Evolutionary conservation across 2,329 filamentous ascomycete species (phyloP).

Genomic region (Trichoderma gracile): DNA sequence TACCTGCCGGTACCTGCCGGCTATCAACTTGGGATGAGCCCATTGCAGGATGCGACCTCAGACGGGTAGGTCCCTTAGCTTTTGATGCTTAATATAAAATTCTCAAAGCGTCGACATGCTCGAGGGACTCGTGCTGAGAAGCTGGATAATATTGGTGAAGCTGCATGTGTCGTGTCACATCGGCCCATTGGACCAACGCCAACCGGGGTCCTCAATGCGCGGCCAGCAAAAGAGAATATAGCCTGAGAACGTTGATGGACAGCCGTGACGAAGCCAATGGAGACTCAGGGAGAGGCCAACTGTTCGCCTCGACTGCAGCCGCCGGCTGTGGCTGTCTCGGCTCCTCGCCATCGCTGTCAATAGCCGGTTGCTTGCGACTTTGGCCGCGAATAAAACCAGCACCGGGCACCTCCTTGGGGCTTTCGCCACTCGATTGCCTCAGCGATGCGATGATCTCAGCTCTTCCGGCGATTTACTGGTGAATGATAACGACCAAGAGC

Average conservation of each 20-base stretch:
- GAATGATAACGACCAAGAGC: too few species aligned
- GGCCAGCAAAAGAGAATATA: slow-evolving; percentile 1
- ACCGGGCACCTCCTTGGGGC: slow-evolving; percentile 36
- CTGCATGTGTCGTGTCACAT: slow-evolving; percentile 22
- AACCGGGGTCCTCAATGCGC: background rate
- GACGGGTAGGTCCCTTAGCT: slow-evolving; percentile 1
- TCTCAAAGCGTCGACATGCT: background rate
- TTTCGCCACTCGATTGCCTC: slow-evolving; percentile 12
- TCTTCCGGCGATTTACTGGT: background rate
- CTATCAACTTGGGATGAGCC: slow-evolving; percentile 5
- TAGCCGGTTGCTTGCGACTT: background rate
- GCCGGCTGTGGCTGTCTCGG: slow-evolving; percentile 6
- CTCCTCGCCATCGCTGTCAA: background rate
- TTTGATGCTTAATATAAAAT: slow-evolving; percentile 6
- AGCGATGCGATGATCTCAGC: background rate
- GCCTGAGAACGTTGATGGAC: slow-evolving; percentile 8
- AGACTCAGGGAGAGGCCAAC: background rate
- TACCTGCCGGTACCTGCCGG: slow-evolving; percentile 13
- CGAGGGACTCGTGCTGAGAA: background rate
- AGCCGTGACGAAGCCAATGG: background rate
- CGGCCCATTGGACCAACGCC: slow-evolving; percentile 4
- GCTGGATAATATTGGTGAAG: slow-evolving; percentile 13
- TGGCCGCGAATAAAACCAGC: slow-evolving; percentile 28
- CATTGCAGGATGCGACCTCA: background rate
- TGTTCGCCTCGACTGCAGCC: background rate